Conservation (phyloP, 257 asterid species). For the Solanum ahanhuiri region DNA sequence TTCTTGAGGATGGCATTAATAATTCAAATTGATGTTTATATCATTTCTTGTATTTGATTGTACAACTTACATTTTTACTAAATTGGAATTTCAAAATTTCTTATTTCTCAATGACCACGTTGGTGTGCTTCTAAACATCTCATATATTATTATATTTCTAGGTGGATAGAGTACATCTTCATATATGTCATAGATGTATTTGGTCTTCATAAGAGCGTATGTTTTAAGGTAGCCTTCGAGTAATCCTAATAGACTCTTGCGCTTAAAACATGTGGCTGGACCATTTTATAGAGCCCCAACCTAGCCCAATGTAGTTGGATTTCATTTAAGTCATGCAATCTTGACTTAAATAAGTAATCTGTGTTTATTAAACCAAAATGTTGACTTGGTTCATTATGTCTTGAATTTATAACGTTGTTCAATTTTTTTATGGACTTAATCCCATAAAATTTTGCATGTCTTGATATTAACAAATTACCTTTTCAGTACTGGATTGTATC, state of each 20-base stretch:
- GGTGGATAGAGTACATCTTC: not conserved
- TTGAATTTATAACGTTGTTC: not conserved
- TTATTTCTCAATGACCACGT: not conserved
- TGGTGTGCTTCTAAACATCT: not conserved
- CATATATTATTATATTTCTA: not conserved
- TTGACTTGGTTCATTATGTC: not conserved
- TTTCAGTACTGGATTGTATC: not conserved
- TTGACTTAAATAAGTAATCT: not conserved
- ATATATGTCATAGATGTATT: not conserved
- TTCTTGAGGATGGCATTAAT: not conserved
- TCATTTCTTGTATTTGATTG: not conserved
- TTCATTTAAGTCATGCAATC: not conserved
- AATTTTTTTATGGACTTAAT: not conserved
- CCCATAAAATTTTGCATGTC: not conserved
- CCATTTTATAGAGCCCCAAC: not conserved
- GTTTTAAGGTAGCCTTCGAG: too few species aligned
- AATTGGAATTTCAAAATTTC: not conserved
- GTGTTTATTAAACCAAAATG: not conserved
- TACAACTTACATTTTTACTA: not conserved
- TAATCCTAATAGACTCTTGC: not conserved
- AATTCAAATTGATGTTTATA: not conserved
- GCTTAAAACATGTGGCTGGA: not conserved
- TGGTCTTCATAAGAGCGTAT: not conserved
- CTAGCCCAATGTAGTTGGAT: not conserved
- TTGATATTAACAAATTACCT: not conserved